Base-by-base conservation (phyloP, 2,329 filamentous ascomycete genomes). In the Sclerotinia spermophila region DNA sequence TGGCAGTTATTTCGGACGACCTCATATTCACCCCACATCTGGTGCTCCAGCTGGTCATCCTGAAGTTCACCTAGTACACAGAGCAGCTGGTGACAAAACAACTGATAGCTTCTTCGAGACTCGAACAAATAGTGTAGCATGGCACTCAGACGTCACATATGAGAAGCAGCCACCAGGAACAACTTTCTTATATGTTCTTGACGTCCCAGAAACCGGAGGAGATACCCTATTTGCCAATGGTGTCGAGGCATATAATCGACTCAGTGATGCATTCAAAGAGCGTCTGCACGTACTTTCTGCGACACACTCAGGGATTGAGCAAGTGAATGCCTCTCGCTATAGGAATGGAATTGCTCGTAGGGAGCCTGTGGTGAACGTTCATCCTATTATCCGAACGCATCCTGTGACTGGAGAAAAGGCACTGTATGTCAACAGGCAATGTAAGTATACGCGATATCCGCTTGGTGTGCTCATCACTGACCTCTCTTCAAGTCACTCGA, bases 81-180 rank as follows among this genome's bases (percentile, higher is more conserved):
- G 92, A 53, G 88, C 88, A 30, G 90, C 87, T 64, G 82, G 87
- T 71, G 90, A 92, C 75, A 87, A 85, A 10, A 86, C 84, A 3
- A 86, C 84, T 30, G 82, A 86, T 30, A 83, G 86, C 64, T 92
- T 91, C 80, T 89, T 93, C 74, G 82, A 86, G 69, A 87, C 87
- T 61, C 86, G 91, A 33, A 94, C 92, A 5, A 95, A 90, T 81
- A 92, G 90, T 1, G 89, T 96, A 1, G 92, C 92, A 11, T 97
- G 93, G 93, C 94, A 97, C 82, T 92, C 90, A 0, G 94, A 97
- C 75, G 90, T 97, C 1, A 92, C 91, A 0, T 97, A 96, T 79
- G 94, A 97, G 82, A 83, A 87, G 75, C 94, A 97, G 81, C 93
- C 94, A 1, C 93, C 94, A 0, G 93, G 93, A 42, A 97, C 93